Conservation (phyloP, 306 rosid genomes). For the Cajanus cajan region DNA sequence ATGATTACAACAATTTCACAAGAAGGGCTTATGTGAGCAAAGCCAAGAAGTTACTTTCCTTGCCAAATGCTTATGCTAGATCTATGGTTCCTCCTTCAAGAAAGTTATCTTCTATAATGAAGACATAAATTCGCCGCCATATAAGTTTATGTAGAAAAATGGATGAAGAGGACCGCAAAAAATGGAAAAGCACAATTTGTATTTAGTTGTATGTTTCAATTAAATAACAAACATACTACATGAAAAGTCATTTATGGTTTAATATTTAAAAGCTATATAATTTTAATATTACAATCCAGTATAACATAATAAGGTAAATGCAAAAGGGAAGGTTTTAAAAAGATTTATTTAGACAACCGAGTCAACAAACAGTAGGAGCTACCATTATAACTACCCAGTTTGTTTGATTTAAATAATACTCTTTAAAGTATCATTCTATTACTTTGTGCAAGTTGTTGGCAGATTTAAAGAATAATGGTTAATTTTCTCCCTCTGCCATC, state of each 20-base stretch:
- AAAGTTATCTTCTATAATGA: conserved; percentile 29
- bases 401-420: no score
- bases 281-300: neutral
- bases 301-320: neutral
- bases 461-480: neutral
- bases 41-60: conserved; percentile 60
- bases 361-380: neutral
- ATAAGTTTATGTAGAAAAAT: conserved; percentile 23
- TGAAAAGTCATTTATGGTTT: no score
- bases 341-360: neutral
- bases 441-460: neutral
- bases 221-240: no score
- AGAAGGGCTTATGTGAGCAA: conserved; percentile 77
- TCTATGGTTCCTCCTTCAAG: conserved; percentile 49
- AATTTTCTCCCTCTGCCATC: neutral
- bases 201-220: neutral
- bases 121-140: conserved; percentile 27
- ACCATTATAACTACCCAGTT: neutral
- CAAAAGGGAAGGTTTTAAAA: neutral
- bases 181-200: conserved; percentile 22
- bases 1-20: conserved; percentile 77
- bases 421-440: neutral
- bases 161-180: neutral
- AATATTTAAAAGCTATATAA: no score
- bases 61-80: conserved; percentile 68